Evolutionary conservation across 257 asterid genomes (phyloP).

Genomic region (Scutellaria galericulata): DNA sequence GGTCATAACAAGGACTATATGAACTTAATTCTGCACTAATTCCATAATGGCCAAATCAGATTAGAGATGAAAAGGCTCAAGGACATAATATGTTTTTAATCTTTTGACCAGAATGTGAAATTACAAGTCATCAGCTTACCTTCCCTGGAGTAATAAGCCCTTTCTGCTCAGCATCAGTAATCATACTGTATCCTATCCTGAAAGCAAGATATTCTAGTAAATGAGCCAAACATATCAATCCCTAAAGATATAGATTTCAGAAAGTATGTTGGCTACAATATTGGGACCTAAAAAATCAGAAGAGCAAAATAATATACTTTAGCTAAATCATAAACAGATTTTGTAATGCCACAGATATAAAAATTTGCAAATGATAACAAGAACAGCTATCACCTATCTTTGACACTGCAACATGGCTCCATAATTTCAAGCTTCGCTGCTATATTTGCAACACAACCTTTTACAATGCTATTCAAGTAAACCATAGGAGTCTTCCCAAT

Average conservation of each 20-base stretch:
- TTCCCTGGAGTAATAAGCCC: conserved; percentile 91
- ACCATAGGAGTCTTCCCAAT: conserved; percentile 99
- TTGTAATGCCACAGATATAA: conserved; percentile 12
- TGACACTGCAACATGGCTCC: conserved; percentile 99
- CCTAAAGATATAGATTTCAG: conserved; percentile 1
- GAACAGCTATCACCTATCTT: conserved; percentile 73
- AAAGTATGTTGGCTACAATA: background rate
- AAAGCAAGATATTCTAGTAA: conserved; percentile 38
- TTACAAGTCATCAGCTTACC: conserved; percentile 51
- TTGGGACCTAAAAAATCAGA: background rate
- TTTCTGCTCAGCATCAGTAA: conserved; percentile 86
- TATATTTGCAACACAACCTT: conserved; percentile 88
- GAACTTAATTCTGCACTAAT: conserved; percentile 8
- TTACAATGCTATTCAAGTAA: conserved; percentile 74
- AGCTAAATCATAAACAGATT: conserved; percentile 2
- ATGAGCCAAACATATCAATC: conserved; percentile 26
- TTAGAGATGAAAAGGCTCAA: conserved; percentile 19
- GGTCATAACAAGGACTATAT: conserved; percentile 1
- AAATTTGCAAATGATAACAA: conserved; percentile 18
- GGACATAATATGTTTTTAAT: background rate
- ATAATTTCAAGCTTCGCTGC: conserved; percentile 96
- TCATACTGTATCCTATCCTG: conserved; percentile 98
- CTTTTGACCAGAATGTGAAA: conserved; percentile 13
- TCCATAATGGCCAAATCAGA: conserved; percentile 8
- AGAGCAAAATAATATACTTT: background rate